Conservation (phyloP, 2,329 filamentous ascomycete genomes). For the Coleophoma crateriformis region DNA sequence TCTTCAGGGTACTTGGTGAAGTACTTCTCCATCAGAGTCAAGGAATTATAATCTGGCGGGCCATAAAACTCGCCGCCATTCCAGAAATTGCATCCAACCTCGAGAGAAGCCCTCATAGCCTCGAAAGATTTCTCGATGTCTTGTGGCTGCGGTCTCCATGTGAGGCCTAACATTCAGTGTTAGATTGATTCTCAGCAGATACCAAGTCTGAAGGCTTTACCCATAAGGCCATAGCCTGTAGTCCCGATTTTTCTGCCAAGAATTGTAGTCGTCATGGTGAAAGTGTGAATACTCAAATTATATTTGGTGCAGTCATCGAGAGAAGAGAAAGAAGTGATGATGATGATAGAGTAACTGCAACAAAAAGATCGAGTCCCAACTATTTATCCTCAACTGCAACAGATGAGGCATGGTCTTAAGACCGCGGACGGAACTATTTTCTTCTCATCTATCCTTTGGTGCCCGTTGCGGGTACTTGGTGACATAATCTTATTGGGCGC, state of each 20-base stretch:
- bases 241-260: constrained; percentile 38
- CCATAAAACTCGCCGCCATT: constrained; percentile 64
- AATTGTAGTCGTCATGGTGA: constrained; percentile 2
- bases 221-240: constrained; percentile 48
- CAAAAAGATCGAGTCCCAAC: too few species aligned
- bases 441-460: too few species aligned
- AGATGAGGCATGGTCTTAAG: too few species aligned
- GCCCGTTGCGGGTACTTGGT: too few species aligned
- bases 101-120: constrained; percentile 46
- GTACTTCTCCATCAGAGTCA: constrained; percentile 53
- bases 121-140: constrained; percentile 43
- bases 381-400: too few species aligned
- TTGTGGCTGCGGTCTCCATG: constrained; percentile 18
- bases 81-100: constrained; percentile 44
- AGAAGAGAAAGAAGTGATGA: too few species aligned
- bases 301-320: too few species aligned
- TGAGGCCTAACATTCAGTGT: constrained; percentile 12
- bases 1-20: constrained; percentile 57
- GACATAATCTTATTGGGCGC: too few species aligned
- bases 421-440: too few species aligned
- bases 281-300: background rate
- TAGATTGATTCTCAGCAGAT: too few species aligned
- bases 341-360: too few species aligned
- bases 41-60: constrained; percentile 47
- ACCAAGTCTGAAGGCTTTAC: background rate